Evolutionary conservation across 176 grass and related monocot species (phyloP).

Genomic region (Juncus inflexus): DNA sequence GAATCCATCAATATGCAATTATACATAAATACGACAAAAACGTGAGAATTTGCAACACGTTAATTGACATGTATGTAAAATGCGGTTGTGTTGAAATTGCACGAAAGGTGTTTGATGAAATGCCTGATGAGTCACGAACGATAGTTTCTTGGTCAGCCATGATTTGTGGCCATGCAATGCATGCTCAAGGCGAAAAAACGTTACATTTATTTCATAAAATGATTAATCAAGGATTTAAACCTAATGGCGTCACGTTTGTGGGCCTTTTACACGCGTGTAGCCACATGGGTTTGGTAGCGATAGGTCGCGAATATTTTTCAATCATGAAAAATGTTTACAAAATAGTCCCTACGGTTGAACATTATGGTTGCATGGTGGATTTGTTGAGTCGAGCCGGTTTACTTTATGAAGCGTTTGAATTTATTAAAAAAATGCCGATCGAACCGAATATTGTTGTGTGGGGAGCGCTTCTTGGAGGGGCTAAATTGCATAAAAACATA

Average conservation of each 20-base stretch:
- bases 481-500: slow-evolving; percentile 31
- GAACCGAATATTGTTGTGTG: slow-evolving; percentile 31
- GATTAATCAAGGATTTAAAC: slow-evolving; percentile 5
- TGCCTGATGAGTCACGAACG: slow-evolving; percentile 18
- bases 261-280: slow-evolving; percentile 39
- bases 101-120: slow-evolving; percentile 28
- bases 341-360: slow-evolving; percentile 33
- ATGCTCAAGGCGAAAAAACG: slow-evolving; percentile 35
- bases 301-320: slow-evolving; percentile 26
- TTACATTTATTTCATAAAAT: slow-evolving; percentile 34
- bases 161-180: slow-evolving; percentile 42
- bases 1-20: slow-evolving; percentile 21
- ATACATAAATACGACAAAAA: slow-evolving; percentile 9
- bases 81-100: slow-evolving; percentile 37
- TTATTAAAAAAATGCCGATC: slow-evolving; percentile 34
- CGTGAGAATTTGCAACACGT: slow-evolving; percentile 37
- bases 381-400: slow-evolving; percentile 34
- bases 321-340: slow-evolving; percentile 30
- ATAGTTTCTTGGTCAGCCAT: slow-evolving; percentile 39
- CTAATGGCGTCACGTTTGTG: slow-evolving; percentile 33
- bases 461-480: slow-evolving; percentile 27
- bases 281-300: slow-evolving; percentile 31
- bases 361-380: slow-evolving; percentile 47
- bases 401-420: slow-evolving; percentile 28
- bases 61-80: slow-evolving; percentile 44